Evolutionary conservation across 2,329 filamentous ascomycete species (phyloP), one percentile per base, ranked within the genome.

Genomic region (Ceratocystis eucalypticola): DNA sequence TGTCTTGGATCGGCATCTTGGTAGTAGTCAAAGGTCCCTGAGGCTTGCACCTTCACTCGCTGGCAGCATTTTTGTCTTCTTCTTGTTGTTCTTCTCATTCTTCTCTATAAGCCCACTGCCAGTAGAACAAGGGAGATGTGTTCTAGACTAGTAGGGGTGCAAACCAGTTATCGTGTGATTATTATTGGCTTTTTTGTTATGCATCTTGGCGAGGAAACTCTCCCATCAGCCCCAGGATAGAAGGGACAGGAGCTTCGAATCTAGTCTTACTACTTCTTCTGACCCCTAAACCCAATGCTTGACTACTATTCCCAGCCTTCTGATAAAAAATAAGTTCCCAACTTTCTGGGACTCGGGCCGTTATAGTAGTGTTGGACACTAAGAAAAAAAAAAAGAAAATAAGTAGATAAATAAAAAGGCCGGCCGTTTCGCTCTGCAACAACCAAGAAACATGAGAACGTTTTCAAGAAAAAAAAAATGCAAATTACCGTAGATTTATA

Each of bases 301-400:
- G 53, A n/a, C 15, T 6, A 33, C 30, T 57, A 12, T 57, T 57
- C 53, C 53, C 53, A 57, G 53, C 53, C 53, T 57, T 57, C 53
- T 57, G 48, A 53, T 53, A 53, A 50, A 30, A 57, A 57, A 57
- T 57, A 57, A 33, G 53, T n/a, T 57, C 28, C 53, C 53, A 57
- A 57, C 15, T 57, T 57, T 57, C 28, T 57, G 25, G 53, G 6
- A 57, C 53, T 57, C 53, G 53, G 53, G 53, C 53, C 53, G 53
- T 57, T 57, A 33, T 33, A 4, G 53, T 57, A 57, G 53, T 57
- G 53, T 28, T 33, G 17, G 53, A 57, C 53, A 28, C 53, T 57
- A 57, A 33, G 8, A 37, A 37, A 12, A 37, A 37, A 37, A 37
- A 3, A 57, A 57, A 0, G 3, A 37, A 37, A 37, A 37, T 10